Percentiles rank a stretch among this genome's conserved stretches.
Evolutionary conservation across 129 eudicot genomes (phyloP).

Genomic region (Lactuca sativa): DNA sequence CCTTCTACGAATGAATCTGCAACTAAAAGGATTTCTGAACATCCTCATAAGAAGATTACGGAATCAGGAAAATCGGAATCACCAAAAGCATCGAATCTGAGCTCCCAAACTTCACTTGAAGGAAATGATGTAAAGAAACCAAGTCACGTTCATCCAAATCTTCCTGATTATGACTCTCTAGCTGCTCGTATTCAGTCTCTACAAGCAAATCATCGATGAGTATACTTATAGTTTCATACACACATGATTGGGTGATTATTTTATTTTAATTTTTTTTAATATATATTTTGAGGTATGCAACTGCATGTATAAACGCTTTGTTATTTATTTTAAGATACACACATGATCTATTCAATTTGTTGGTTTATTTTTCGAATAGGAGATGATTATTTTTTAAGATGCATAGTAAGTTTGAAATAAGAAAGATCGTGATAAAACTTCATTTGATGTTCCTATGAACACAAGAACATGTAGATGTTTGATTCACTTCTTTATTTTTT

Average conservation of each 20-base stretch:
- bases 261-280: neutral
- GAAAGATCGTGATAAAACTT: too few relatives aligned
- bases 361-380: conserved; percentile 7
- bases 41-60: conserved; percentile 22
- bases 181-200: conserved; percentile 60
- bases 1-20: neutral
- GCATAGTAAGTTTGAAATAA: neutral
- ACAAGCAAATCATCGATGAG: conserved; percentile 43
- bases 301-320: conserved; percentile 1
- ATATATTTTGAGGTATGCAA: neutral
- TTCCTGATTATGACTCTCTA: conserved; percentile 70
- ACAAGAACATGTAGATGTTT: conserved; percentile 8
- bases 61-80: conserved; percentile 26
- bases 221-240: conserved; percentile 6
- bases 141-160: conserved; percentile 93
- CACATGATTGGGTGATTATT: neutral
- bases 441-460: neutral
- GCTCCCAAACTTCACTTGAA: conserved; percentile 27
- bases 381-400: conserved; percentile 6
- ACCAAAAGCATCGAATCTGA: conserved; percentile 19
- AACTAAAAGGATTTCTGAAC: conserved; percentile 21
- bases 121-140: conserved; percentile 48
- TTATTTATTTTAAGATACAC: conserved; percentile 7
- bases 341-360: conserved; percentile 10
- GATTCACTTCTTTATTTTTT: neutral